These are phyloP conservation scores for Groenewaldozyma tartarivorans DNA, from an alignment of 805 yeast genomes.

Conservation along the genomic window DNA sequence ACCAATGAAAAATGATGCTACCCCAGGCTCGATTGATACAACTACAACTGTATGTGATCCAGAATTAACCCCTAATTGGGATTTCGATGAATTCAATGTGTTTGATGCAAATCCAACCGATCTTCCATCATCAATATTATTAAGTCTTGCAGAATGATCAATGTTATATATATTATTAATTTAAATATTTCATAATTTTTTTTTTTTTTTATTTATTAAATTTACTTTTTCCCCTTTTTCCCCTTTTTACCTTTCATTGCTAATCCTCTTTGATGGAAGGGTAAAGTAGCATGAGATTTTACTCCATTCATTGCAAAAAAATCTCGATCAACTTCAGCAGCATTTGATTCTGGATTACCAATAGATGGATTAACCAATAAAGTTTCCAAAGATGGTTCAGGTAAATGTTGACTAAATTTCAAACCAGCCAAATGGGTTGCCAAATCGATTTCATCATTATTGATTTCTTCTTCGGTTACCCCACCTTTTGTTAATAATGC, in stretches of 20 bases:
- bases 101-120: no score
- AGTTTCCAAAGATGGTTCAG: background rate
- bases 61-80: no score
- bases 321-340: constrained; percentile 75
- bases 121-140: no score
- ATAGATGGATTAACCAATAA: constrained; percentile 1
- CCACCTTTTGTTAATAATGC: constrained; percentile 36
- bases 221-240: constrained; percentile 59
- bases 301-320: constrained; percentile 65
- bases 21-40: no score
- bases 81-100: no score
- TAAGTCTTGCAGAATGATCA: no score
- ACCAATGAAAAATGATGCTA: no score
- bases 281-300: constrained; percentile 53
- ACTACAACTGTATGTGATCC: no score
- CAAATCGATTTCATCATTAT: constrained; percentile 44
- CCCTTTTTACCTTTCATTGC: constrained; percentile 44
- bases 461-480: constrained; percentile 27
- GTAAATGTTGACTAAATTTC: constrained; percentile 64
- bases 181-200: no score
- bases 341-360: constrained; percentile 71
- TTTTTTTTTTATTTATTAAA: no score
- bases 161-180: no score
- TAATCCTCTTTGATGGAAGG: constrained; percentile 48
- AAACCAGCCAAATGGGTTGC: constrained; percentile 59